phyloP scores from a whole-genome alignment of 371 early-diverging fungal species.

The Syncephalastrum monosporum region DNA sequence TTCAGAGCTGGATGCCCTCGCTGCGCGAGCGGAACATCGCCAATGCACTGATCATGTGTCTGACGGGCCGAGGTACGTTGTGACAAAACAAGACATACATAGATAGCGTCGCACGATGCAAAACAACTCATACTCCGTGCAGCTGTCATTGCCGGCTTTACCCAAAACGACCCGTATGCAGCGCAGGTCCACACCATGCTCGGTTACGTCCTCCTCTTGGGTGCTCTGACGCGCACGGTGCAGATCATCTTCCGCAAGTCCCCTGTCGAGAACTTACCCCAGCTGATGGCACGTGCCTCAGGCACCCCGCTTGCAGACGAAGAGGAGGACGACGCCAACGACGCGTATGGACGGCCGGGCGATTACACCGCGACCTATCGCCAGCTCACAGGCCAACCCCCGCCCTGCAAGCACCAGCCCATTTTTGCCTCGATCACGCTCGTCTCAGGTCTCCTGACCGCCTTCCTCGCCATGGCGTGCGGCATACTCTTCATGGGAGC shows the following conservation, averaged over 20 bases:
- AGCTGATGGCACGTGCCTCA: constrained; percentile 23
- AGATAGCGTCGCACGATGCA: neutral
- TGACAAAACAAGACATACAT: neutral
- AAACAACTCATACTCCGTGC: neutral
- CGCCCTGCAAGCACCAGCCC: constrained; percentile 30
- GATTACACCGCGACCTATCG: constrained; percentile 13
- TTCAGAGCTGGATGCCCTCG: constrained; percentile 27
- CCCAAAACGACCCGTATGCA: constrained; percentile 28
- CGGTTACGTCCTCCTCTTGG: constrained; percentile 36
- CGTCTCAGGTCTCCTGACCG: constrained; percentile 27
- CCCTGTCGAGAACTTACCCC: constrained; percentile 40
- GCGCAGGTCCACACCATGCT: constrained; percentile 31
- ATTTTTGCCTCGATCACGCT: constrained; percentile 38
- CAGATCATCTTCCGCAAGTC: constrained; percentile 45
- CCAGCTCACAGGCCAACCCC: constrained; percentile 15
- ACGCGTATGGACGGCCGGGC: constrained; percentile 5
- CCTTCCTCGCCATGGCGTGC: constrained; percentile 29
- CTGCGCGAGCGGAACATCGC: constrained; percentile 27
- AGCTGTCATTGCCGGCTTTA: constrained; percentile 18
- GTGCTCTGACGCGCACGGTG: constrained; percentile 27
- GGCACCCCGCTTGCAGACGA: constrained; percentile 17
- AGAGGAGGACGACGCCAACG: constrained; percentile 12
- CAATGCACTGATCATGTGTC: constrained; percentile 21
- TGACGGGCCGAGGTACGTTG: constrained; percentile 24
- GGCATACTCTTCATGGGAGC: constrained; percentile 42